Evolutionary conservation across 768 basidiomycete genomes (phyloP).

Genomic region (Neoboletus magnificus): DNA sequence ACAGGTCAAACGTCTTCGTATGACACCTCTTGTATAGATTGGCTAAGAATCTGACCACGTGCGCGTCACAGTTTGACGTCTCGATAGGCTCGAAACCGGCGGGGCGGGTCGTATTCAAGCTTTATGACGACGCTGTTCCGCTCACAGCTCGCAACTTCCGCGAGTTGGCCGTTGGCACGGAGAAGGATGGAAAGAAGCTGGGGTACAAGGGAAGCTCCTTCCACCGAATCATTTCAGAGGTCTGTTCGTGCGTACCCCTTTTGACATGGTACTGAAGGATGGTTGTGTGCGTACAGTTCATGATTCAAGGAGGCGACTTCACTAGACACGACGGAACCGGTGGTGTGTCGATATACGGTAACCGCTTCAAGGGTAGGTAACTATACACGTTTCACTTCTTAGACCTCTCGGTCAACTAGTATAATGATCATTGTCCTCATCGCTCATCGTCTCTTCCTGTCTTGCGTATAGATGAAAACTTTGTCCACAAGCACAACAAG

Average conservation of each 20-base stretch:
- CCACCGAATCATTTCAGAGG: slow-evolving; percentile 71
- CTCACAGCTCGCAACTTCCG: slow-evolving; percentile 80
- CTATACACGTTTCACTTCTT: too few relatives aligned
- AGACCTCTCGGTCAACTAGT: not conserved
- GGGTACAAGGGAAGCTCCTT: slow-evolving; percentile 69
- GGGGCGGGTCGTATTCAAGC: slow-evolving; percentile 78
- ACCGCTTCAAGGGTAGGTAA: slow-evolving; percentile 64
- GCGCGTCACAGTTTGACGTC: slow-evolving; percentile 54
- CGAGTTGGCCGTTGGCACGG: slow-evolving; percentile 58
- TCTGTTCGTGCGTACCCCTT: slow-evolving; percentile 13
- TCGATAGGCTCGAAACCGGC: slow-evolving; percentile 55
- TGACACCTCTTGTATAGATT: slow-evolving; percentile 14
- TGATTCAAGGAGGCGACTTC: slow-evolving; percentile 89
- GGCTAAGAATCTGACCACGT: not conserved
- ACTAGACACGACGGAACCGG: slow-evolving; percentile 73
- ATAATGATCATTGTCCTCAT: not conserved
- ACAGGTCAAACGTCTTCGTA: slow-evolving; percentile 31
- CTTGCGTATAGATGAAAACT: slow-evolving; percentile 59
- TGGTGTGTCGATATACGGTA: slow-evolving; percentile 84
- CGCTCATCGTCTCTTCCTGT: too few relatives aligned
- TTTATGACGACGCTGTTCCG: slow-evolving; percentile 82
- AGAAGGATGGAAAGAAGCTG: slow-evolving; percentile 48
- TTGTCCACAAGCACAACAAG: slow-evolving; percentile 56
- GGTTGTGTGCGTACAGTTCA: slow-evolving; percentile 46
- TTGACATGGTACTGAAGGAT: not conserved